Conservation (phyloP, 2,329 filamentous ascomycete genomes). For the Colletotrichum tanaceti region DNA sequence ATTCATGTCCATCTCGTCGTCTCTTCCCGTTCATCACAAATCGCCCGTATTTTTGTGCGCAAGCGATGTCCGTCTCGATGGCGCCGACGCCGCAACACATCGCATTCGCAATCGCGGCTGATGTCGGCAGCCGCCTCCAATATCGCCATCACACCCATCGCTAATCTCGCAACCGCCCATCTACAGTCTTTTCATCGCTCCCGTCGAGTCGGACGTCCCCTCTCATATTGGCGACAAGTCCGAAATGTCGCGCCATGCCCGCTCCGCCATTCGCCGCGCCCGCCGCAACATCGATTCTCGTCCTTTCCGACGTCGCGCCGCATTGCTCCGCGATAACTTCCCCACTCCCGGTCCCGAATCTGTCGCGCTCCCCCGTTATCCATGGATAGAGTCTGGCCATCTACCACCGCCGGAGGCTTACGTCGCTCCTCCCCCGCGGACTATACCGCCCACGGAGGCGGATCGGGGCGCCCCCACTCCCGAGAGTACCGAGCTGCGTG, state of each 20-base stretch:
- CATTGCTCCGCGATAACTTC: constrained; percentile 38
- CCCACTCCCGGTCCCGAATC: constrained; percentile 35
- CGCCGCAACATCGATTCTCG: constrained; percentile 51
- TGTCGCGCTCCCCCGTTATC: constrained; percentile 33
- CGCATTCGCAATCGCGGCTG: constrained; percentile 35
- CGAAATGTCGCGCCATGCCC: constrained; percentile 45
- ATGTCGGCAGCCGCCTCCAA: constrained; percentile 23
- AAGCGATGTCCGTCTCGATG: constrained; percentile 8
- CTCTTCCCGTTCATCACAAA: constrained; percentile 10
- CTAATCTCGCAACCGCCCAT: constrained; percentile 27
- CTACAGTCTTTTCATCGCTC: constrained; percentile 59
- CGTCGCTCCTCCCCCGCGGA: constrained; percentile 20
- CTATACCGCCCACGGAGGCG: constrained; percentile 19
- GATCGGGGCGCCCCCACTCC: constrained; percentile 16
- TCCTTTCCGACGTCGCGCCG: constrained; percentile 46
- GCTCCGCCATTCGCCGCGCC: constrained; percentile 56
- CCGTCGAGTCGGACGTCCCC: constrained; percentile 57
- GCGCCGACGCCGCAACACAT: constrained; percentile 23
- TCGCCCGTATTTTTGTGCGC: neutral
- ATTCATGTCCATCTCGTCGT: constrained; percentile 13
- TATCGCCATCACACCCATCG: constrained; percentile 19
- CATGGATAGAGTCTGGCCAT: constrained; percentile 41
- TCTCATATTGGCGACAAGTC: constrained; percentile 49
- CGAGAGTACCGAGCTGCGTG: constrained; percentile 21
- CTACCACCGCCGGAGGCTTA: constrained; percentile 40